Base-by-base conservation (phyloP, 177 flowering plant species). In the Telopea speciosissima region DNA sequence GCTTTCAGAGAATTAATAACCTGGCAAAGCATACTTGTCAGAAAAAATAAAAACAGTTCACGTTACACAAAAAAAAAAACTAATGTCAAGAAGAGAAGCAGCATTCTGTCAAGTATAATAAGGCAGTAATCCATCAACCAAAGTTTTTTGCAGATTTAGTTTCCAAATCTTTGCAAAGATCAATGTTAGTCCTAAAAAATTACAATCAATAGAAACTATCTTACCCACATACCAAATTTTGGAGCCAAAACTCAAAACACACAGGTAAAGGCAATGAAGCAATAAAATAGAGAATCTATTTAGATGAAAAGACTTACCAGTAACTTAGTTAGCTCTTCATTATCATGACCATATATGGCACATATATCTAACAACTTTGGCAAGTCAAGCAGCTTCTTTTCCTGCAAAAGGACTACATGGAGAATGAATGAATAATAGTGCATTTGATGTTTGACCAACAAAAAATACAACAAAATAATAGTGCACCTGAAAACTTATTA, bases 321-420 rank as follows among this genome's bases (percentile, higher is more conserved):
- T 58, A 62, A 70, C 77, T 74, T 81, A 54, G 97, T 86, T 74
- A 95, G 74, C 69, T 90, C 93, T 79, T 86, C 88, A 82, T 95
- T 95, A 70, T 90, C 97, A 80, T 80, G 91, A 70, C 93, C 93
- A 83, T 89, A 95, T 67, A 92, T 81, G 62, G 99, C 99, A 86
- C 99, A 95, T 72, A 89, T 83, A 79, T 95, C 99, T 70, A 95
- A 80, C 85, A 95, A 74, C 81, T 89, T 92, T 13, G 97, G 97
- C 77, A 95, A 79, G 75, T 92, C 88, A 36, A 95, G 96, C 76
- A 92, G 73, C 76, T 85, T 90, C 81, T 84, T 95, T 70, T 90
- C 93, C 92, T 90, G 97, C 94, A 95, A 81, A 80, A 95, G 81
- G 70, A 81, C 99, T 95, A 84, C 74, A 87, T 31, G 65, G 28